These are phyloP conservation scores for Colletotrichum camelliae DNA, from an alignment of 2,329 filamentous ascomycete genomes.

Conservation along the genomic window DNA sequence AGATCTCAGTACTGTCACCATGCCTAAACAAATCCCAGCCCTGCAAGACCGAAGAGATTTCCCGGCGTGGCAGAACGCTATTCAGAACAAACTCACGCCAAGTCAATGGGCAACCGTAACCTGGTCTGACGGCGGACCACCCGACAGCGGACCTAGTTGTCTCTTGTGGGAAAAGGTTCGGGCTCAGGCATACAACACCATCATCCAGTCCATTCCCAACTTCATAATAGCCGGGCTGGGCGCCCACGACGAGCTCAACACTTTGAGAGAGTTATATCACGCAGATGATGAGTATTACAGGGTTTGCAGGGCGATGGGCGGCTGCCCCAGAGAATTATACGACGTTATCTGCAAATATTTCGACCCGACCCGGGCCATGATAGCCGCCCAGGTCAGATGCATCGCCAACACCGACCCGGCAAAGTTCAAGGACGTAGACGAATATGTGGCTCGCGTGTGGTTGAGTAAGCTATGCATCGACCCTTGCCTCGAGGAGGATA, in stretches of 20 bases:
- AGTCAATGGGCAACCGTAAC: fast-evolving
- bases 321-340: not conserved
- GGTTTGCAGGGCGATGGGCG: too few relatives aligned
- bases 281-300: not conserved
- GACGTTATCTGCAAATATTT: not conserved
- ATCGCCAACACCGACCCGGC: not conserved
- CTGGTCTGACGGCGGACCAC: not conserved
- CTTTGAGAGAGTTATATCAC: not conserved
- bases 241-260: not conserved
- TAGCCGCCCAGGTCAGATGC: not conserved
- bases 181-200: not conserved
- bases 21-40: fast-evolving
- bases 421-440: fast-evolving
- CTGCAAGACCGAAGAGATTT: fast-evolving
- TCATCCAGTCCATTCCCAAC: not conserved
- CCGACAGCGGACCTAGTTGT: fast-evolving
- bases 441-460: not conserved
- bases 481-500: not conserved
- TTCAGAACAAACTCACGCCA: fast-evolving
- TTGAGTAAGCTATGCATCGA: not conserved
- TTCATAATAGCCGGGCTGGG: fast-evolving
- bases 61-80: not conserved
- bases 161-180: not conserved
- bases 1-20: not conserved
- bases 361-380: not conserved